Conservation (phyloP, 495 filamentous ascomycete genomes). For the Hypoxylon crocopeplum region DNA sequence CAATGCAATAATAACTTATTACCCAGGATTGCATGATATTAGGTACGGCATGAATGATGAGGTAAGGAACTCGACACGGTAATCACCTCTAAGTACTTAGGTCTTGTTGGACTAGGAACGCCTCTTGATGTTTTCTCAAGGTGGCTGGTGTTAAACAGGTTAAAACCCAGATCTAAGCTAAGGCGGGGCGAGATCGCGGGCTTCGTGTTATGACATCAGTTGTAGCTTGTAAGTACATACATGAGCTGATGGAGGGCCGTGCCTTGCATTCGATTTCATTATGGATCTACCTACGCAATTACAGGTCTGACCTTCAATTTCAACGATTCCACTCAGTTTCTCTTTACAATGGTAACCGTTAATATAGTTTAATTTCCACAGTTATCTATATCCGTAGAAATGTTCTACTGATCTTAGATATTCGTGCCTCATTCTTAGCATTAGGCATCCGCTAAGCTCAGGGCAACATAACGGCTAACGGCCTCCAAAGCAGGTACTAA, state of each 20-base stretch:
- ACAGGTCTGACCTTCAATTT: not conserved
- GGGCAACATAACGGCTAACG: conserved; percentile 3
- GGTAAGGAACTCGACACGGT: too few species aligned
- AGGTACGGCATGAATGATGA: too few species aligned
- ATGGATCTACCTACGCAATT: not conserved
- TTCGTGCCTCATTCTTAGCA: not conserved
- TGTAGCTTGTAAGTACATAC: not conserved
- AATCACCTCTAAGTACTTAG: too few species aligned
- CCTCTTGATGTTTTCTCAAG: not conserved
- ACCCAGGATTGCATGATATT: too few species aligned
- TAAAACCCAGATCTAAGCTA: not conserved
- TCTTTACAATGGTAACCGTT: too few species aligned
- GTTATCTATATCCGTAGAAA: too few species aligned
- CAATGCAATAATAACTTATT: too few species aligned
- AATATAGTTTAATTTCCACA: too few species aligned
- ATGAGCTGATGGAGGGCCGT: not conserved
- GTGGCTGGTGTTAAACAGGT: conserved; percentile 15
- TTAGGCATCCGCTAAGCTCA: not conserved
- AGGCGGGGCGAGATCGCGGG: not conserved
- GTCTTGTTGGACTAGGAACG: conserved; percentile 21
- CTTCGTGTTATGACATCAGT: conserved; percentile 28
- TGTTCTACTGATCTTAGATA: not conserved
- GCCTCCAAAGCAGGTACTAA: conserved; percentile 3
- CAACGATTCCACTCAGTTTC: not conserved
- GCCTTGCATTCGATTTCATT: conserved; percentile 10